Base-by-base conservation (phyloP, 225 moss, liverwort and hornwort genomes). In the Lunularia cruciata region DNA sequence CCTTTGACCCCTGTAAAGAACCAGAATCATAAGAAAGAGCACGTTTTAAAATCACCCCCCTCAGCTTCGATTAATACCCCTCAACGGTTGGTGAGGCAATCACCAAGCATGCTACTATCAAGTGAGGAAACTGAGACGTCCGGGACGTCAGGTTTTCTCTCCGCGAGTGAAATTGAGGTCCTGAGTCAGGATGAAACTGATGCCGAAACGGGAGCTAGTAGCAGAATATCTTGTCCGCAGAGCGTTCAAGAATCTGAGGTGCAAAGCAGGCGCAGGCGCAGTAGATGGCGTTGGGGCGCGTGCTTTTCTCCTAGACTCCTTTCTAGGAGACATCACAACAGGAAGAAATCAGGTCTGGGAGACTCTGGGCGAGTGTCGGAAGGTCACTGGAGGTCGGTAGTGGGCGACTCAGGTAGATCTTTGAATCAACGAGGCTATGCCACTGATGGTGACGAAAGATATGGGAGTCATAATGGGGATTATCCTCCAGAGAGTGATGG, bases 91-190 rank as follows among this genome's bases (percentile, higher is more conserved):
- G 70, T 58, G 3, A 57, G 35, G 58, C 46, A 70, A 43, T 70
- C 51, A 23, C 49, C 67, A 23, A 49, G 25, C 23, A 22, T 31
- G 18, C 45, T 51, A 9, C 20, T 36, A 11, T 53, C 34, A 6
- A 67, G 25, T 35, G 67, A 47, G 32, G 70, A 74, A 8, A 33
- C 42, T 23, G 81, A 71, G 20, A 65, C 55, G 8, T 70, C 67
- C n/a, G 32, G 56, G 16, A 12, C 13, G 27, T 80, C 76, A 32
- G 38, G 61, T 18, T 79, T 71, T 39, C 60, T 52, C 53, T 75
- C 72, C 11, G 57, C 76, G 1, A 71, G 76, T 65, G 81, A 81
- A 27, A 77, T 81, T 62, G 81, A 81, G 73, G 46, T 73, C 52
- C 65, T 64, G 4, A 46, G 70, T 51, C 46, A 42, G 25, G 73